Percentiles rank a stretch among this genome's conserved stretches.
phyloP scores from a whole-genome alignment of 352 stramenopile genomes.

The Phytophthora quininea region DNA sequence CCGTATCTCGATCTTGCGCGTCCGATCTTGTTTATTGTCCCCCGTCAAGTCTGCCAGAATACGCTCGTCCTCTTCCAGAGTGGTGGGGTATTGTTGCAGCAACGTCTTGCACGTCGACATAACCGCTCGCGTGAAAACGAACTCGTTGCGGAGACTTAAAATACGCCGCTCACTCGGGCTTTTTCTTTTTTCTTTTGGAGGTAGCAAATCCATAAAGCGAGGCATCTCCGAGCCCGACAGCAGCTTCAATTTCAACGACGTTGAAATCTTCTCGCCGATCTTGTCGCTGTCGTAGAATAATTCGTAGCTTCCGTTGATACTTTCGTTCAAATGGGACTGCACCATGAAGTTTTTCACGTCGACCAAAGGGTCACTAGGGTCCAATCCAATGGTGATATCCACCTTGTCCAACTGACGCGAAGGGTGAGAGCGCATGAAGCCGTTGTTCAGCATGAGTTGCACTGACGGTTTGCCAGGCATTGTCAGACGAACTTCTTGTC shows the following conservation, averaged over 20 bases:
- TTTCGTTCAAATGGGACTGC: constrained; percentile 42
- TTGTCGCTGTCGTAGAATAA: constrained; percentile 28
- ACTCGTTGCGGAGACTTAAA: constrained; percentile 56
- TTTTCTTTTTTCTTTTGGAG: constrained; percentile 8
- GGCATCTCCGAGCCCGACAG: constrained; percentile 38
- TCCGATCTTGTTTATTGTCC: constrained; percentile 8
- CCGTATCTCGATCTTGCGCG: constrained; percentile 40
- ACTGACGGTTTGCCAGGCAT: constrained; percentile 43
- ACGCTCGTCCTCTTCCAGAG: constrained; percentile 36
- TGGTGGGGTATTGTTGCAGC: constrained; percentile 43
- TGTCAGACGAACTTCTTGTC: constrained; percentile 39
- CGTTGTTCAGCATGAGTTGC: constrained; percentile 58
- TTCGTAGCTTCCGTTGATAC: constrained; percentile 46
- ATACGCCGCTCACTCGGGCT: constrained; percentile 21
- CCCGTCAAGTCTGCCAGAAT: constrained; percentile 15
- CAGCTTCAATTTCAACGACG: constrained; percentile 58
- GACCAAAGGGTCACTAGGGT: constrained; percentile 39
- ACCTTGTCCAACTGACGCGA: constrained; percentile 42
- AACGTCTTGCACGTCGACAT: constrained; percentile 49
- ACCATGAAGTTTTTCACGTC: constrained; percentile 50
- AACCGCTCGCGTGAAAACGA: constrained; percentile 50
- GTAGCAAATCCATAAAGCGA: constrained; percentile 37
- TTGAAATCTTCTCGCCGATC: constrained; percentile 22
- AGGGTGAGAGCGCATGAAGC: constrained; percentile 31
- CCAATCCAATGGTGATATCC: constrained; percentile 52